These are phyloP conservation scores for Chaetomium fimeti DNA, from an alignment of 495 filamentous ascomycete species.

Conservation along the genomic window DNA sequence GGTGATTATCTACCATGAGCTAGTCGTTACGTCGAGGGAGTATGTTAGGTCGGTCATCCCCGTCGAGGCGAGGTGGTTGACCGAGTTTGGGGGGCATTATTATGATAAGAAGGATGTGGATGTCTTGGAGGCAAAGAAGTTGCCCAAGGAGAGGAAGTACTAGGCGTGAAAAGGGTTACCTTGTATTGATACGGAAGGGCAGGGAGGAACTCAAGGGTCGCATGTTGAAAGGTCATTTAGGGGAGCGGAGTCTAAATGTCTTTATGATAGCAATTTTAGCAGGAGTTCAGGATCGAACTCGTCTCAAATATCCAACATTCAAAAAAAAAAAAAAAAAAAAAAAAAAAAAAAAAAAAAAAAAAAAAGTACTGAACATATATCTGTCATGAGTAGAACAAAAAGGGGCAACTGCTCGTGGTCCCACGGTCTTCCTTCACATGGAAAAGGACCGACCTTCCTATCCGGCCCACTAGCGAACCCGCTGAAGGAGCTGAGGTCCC, in stretches of 20 bases:
- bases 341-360: too few species aligned
- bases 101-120: constrained; percentile 93
- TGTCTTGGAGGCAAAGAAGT: constrained; percentile 72
- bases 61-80: constrained; percentile 78
- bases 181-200: background rate
- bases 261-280: background rate
- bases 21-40: constrained; percentile 91
- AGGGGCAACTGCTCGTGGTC: too few species aligned
- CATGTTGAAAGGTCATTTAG: background rate
- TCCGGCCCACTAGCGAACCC: background rate
- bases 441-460: too few species aligned
- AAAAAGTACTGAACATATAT: too few species aligned
- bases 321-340: too few species aligned
- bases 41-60: constrained; percentile 90
- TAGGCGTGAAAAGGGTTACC: background rate
- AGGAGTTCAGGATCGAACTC: background rate
- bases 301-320: background rate
- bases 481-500: background rate
- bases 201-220: background rate
- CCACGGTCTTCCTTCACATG: too few species aligned
- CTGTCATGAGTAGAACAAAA: too few species aligned
- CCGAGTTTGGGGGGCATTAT: constrained; percentile 92
- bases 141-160: constrained; percentile 39
- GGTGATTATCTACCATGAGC: constrained; percentile 87
- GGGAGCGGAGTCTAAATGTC: background rate